Evolutionary conservation across 768 basidiomycete species (phyloP).

Genomic region (Butyriboletus loyo): DNA sequence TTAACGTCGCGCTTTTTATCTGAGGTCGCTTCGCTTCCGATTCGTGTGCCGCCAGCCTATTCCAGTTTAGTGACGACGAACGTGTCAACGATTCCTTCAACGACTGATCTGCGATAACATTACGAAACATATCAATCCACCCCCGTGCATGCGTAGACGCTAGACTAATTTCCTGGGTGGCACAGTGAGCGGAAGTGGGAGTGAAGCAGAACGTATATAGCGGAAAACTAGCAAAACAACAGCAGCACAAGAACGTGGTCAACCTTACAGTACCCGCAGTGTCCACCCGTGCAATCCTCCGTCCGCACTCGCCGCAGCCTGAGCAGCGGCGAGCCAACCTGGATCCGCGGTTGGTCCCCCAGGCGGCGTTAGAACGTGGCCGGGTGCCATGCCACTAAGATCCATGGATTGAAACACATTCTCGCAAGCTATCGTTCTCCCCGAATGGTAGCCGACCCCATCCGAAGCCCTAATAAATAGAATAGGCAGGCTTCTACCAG

Average conservation of each 20-base stretch:
- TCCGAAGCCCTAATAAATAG: slow-evolving; percentile 79
- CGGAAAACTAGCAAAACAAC: slow-evolving; percentile 24
- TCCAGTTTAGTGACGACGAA: slow-evolving; percentile 26
- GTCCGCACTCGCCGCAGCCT: slow-evolving; percentile 63
- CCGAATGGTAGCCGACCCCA: slow-evolving; percentile 88
- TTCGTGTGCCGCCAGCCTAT: no score
- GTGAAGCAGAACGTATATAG: slow-evolving; percentile 26
- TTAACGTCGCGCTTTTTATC: slow-evolving; percentile 13
- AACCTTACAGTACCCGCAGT: slow-evolving; percentile 66
- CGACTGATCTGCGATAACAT: slow-evolving; percentile 16
- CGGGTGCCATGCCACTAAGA: slow-evolving; percentile 46
- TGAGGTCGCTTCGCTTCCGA: neutral
- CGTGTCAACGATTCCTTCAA: slow-evolving; percentile 25
- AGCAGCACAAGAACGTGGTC: slow-evolving; percentile 23
- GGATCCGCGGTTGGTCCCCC: slow-evolving; percentile 50
- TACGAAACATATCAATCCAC: slow-evolving; percentile 24
- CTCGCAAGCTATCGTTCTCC: slow-evolving; percentile 79
- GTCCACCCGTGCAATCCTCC: slow-evolving; percentile 76
- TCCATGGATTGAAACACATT: slow-evolving; percentile 74
- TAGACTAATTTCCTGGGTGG: slow-evolving; percentile 10
- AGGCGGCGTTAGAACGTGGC: slow-evolving; percentile 44
- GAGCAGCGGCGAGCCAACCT: slow-evolving; percentile 72
- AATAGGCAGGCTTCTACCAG: slow-evolving; percentile 70
- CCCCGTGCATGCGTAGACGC: slow-evolving; percentile 1
- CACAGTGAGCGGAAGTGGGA: slow-evolving; percentile 6